Base-by-base conservation (phyloP, 129 eudicot species). In the Chrysanthemum seticuspe region DNA sequence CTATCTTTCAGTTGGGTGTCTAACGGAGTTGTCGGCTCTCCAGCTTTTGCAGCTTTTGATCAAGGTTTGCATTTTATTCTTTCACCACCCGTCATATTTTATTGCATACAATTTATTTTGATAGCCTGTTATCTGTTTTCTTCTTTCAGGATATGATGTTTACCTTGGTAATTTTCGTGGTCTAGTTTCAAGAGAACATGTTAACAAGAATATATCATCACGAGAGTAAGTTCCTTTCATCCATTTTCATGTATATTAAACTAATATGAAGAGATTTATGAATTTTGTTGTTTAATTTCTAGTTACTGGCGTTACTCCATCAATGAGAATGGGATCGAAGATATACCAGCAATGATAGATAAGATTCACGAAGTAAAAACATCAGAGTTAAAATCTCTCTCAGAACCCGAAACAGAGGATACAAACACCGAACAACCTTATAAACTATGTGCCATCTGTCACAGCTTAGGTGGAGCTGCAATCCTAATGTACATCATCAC, bases 21-120 rank as follows among this genome's bases (percentile, higher is more conserved):
- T 68, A 94, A 94, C 76, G 97, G 98, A 79, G 90, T 94, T 13
- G 97, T 94, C 71, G 98, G 98, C 65, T 94, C 98, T 73, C 98
- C 98, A 12, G 98, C 98, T 77, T 94, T 94, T 82, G 98, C 98
- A 53, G 98, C 98, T 65, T 94, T 68, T 74, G 98, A 94, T 88
- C 98, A 94, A 88, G 98, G 98, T 94, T 84, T 61, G 85, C 71
- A n/a, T 8, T 62, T 13, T 68, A 25, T 10, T 45, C 21, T 25
- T 72, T 63, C 76, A 68, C 60, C 61, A n/a, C 8, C 45, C 16
- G 4, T 51, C 25, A 19, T 9, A 19, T 53, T 71, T 52, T 48
- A 65, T 12, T 29, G 9, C 12, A 10, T 16, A 16, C 68, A 27
- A 13, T 49, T 11, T 29, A 54, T 62, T 10, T 23, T 11, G 14